Conservation (phyloP, 164 flowering plant genomes). For the Magnolia changhungtana region DNA sequence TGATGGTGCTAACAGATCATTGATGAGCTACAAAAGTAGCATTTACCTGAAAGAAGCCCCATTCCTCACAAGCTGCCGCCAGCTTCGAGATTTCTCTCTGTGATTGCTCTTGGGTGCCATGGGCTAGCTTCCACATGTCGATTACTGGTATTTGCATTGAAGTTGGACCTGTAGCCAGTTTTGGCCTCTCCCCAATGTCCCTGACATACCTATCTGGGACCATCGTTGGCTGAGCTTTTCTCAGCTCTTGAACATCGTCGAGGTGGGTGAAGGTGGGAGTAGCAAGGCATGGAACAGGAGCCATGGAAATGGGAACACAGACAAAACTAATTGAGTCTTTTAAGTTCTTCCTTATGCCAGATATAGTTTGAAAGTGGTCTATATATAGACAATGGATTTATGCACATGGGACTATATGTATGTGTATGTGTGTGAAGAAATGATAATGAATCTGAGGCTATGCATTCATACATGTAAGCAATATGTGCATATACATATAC, state of each 20-base stretch:
- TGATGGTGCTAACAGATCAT: background rate
- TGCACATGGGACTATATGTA: background rate
- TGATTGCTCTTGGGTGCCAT: conserved; percentile 32
- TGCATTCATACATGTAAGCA: background rate
- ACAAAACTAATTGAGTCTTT: background rate
- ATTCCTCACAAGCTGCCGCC: conserved; percentile 56
- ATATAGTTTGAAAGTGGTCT: background rate
- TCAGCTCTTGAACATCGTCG: conserved; percentile 80
- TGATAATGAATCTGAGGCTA: background rate
- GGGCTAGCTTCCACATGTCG: conserved; percentile 52
- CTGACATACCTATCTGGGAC: conserved; percentile 73
- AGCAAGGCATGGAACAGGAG: conserved; percentile 42
- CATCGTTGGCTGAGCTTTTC: conserved; percentile 31
- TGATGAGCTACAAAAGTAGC: background rate
- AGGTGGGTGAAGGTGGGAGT: conserved; percentile 50
- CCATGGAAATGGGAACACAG: conserved; percentile 36
- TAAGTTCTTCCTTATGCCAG: background rate
- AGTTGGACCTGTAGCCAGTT: conserved; percentile 1
- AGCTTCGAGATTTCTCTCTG: conserved; percentile 42
- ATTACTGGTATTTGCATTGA: conserved; percentile 52
- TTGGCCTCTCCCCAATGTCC: conserved; percentile 56
- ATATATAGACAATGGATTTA: conserved; percentile 2
- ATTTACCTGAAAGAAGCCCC: conserved; percentile 94
- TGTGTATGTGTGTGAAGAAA: background rate
- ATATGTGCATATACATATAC: background rate